Evolutionary conservation across 2,329 filamentous ascomycete species (phyloP).

Genomic region (Fonsecaea pugnacius): DNA sequence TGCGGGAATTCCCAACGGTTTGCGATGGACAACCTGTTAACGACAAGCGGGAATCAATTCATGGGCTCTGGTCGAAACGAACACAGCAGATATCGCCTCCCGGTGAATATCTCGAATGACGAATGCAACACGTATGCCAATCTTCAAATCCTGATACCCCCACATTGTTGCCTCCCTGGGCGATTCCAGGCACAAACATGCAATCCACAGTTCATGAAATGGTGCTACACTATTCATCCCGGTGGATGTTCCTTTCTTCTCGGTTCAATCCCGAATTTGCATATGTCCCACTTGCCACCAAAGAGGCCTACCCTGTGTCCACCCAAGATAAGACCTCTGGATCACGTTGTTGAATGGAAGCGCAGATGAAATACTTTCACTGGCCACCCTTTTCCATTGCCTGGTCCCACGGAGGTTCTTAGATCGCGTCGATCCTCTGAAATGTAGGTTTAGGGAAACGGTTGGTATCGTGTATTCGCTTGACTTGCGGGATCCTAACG

Average conservation of each 20-base stretch:
- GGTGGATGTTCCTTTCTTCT: not conserved
- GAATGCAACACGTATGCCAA: not conserved
- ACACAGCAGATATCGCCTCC: not conserved
- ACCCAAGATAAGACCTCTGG: slow-evolving; percentile 53
- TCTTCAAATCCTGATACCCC: not conserved
- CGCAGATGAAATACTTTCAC: slow-evolving; percentile 44
- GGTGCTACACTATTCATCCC: not conserved
- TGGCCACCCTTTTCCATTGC: slow-evolving; percentile 49
- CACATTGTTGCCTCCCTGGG: not conserved
- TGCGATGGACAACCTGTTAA: not conserved
- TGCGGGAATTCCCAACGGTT: not conserved
- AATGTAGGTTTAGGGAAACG: slow-evolving; percentile 8
- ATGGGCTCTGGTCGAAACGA: not conserved
- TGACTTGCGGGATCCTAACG: not conserved
- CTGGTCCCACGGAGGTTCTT: slow-evolving; percentile 48
- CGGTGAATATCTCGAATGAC: not conserved
- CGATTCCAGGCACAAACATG: not conserved
- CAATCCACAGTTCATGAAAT: not conserved
- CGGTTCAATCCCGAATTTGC: not conserved
- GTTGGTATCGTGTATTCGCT: slow-evolving; percentile 40
- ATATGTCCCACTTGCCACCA: slow-evolving; percentile 39
- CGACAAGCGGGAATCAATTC: too few relatives aligned
- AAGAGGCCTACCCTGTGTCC: slow-evolving; percentile 53
- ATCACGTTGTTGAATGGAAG: slow-evolving; percentile 56
- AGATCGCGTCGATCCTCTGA: slow-evolving; percentile 38